phyloP scores from a whole-genome alignment of 352 stramenopile genomes.

The Elongisporangium prolatum region DNA sequence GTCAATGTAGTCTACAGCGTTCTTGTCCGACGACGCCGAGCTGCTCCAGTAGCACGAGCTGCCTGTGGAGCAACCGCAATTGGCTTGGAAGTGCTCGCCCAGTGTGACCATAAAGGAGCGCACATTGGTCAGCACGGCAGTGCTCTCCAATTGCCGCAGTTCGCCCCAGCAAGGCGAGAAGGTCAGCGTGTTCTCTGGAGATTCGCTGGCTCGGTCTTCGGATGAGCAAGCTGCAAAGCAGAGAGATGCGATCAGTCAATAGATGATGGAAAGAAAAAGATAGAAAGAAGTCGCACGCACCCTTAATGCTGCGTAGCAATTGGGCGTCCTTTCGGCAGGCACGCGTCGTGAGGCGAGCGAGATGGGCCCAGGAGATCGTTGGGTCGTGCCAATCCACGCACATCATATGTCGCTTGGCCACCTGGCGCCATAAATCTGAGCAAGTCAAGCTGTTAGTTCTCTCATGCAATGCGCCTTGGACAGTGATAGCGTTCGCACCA shows the following conservation, averaged over 20 bases:
- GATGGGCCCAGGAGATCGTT: constrained; percentile 12
- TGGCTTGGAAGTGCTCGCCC: constrained; percentile 53
- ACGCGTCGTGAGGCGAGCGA: constrained; percentile 9
- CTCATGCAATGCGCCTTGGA: not conserved
- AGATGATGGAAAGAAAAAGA: not conserved
- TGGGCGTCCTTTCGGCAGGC: constrained; percentile 2
- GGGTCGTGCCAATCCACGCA: constrained; percentile 16
- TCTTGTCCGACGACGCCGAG: constrained; percentile 52
- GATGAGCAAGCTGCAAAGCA: constrained; percentile 34
- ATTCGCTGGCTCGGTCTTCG: constrained; percentile 45
- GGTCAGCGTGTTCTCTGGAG: constrained; percentile 56
- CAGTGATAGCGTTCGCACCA: constrained; percentile 16
- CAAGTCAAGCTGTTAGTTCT: constrained; percentile 12
- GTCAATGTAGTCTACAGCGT: constrained; percentile 71
- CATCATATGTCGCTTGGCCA: constrained; percentile 17
- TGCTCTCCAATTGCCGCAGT: constrained; percentile 33
- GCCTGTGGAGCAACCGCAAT: constrained; percentile 66
- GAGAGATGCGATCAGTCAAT: not conserved
- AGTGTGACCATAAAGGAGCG: constrained; percentile 43
- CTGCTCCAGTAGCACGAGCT: constrained; percentile 87
- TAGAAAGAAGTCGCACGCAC: constrained; percentile 1
- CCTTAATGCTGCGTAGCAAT: constrained; percentile 10
- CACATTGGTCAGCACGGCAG: constrained; percentile 24
- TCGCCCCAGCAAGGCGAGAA: constrained; percentile 64
- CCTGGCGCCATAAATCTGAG: constrained; percentile 41